phyloP scores from a whole-genome alignment of 2,329 filamentous ascomycete genomes.

The Fusarium sp. region DNA sequence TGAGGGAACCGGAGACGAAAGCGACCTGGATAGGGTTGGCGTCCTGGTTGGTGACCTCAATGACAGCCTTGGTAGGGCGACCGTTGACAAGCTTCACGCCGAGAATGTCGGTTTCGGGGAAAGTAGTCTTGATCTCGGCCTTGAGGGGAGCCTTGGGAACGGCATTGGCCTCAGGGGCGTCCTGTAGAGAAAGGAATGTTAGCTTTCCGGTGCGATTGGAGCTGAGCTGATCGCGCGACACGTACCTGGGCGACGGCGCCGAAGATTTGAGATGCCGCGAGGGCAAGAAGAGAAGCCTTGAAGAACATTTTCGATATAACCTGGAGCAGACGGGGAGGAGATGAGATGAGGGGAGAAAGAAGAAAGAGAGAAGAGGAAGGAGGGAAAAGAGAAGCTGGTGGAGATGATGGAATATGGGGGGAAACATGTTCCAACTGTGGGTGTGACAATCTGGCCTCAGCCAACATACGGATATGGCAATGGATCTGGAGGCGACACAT shows the following conservation, averaged over 20 bases:
- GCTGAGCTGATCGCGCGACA: slow-evolving; percentile 37
- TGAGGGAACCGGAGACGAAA: slow-evolving; percentile 81
- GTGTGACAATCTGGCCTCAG: slow-evolving; percentile 48
- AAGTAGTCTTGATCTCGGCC: slow-evolving; percentile 72
- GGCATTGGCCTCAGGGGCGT: slow-evolving; percentile 37
- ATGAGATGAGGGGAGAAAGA: slow-evolving; percentile 16
- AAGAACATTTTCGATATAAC: slow-evolving; percentile 70
- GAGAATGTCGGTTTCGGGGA: slow-evolving; percentile 82
- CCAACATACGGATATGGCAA: slow-evolving; percentile 23
- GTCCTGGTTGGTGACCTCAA: slow-evolving; percentile 89
- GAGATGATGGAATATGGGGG: slow-evolving; percentile 39
- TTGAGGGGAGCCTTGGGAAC: slow-evolving; percentile 56
- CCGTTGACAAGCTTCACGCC: slow-evolving; percentile 97
- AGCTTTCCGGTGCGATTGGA: neutral
- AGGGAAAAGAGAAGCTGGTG: slow-evolving; percentile 27
- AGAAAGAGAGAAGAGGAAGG: slow-evolving; percentile 10
- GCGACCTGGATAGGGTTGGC: slow-evolving; percentile 77
- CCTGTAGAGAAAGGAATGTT: neutral
- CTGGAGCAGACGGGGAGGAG: slow-evolving; percentile 15
- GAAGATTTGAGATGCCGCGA: slow-evolving; percentile 76
- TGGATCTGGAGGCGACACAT: slow-evolving; percentile 27
- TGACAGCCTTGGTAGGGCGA: slow-evolving; percentile 81
- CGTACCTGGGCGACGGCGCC: slow-evolving; percentile 73
- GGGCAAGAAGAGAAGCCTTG: slow-evolving; percentile 76
- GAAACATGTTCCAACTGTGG: slow-evolving; percentile 23